phyloP scores from a whole-genome alignment of 1,139 yeast genomes.

The Casaregolazyma lundiana region DNA sequence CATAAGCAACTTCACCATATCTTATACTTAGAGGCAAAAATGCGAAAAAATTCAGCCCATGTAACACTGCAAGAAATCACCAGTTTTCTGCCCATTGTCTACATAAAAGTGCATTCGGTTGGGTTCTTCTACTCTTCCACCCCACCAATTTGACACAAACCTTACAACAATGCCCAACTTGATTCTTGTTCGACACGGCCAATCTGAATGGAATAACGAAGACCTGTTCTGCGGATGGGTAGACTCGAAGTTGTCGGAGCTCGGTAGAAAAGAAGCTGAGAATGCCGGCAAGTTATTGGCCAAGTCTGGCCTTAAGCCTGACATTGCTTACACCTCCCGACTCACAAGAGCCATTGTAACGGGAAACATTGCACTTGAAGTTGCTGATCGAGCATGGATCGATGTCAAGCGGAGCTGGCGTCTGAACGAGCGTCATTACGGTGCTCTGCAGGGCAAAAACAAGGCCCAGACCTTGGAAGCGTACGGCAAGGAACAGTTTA shows the following conservation, averaged over 20 bases:
- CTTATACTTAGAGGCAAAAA: too few species aligned
- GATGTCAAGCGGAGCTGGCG: slow-evolving; percentile 97
- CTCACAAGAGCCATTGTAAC: slow-evolving; percentile 96
- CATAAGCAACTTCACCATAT: too few species aligned
- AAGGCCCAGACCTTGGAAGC: slow-evolving; percentile 87
- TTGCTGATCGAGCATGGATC: slow-evolving; percentile 84
- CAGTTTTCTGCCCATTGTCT: too few species aligned
- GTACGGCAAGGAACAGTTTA: slow-evolving; percentile 91
- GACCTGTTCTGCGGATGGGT: slow-evolving; percentile 99
- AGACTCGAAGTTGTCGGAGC: slow-evolving; percentile 79
- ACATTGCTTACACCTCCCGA: slow-evolving; percentile 84
- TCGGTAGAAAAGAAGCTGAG: slow-evolving; percentile 85
- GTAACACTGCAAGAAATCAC: slow-evolving; percentile 85
- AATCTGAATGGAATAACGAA: slow-evolving; percentile 98
- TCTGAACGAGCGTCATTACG: slow-evolving; percentile 98
- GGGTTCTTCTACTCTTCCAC: slow-evolving; percentile 46
- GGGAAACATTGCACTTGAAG: slow-evolving; percentile 88
- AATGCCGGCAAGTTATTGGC: slow-evolving; percentile 91
- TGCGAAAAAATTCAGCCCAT: slow-evolving; percentile 96
- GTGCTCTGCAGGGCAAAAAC: slow-evolving; percentile 98
- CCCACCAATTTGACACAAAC: background rate
- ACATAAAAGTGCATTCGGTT: slow-evolving; percentile 89
- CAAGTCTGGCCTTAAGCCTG: slow-evolving; percentile 83
- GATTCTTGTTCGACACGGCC: slow-evolving; percentile 76
- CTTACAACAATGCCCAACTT: slow-evolving; percentile 27